Evolutionary conservation across 192 early-diverging fungal genomes (phyloP).

Genomic region (Geosiphon pyriformis): DNA sequence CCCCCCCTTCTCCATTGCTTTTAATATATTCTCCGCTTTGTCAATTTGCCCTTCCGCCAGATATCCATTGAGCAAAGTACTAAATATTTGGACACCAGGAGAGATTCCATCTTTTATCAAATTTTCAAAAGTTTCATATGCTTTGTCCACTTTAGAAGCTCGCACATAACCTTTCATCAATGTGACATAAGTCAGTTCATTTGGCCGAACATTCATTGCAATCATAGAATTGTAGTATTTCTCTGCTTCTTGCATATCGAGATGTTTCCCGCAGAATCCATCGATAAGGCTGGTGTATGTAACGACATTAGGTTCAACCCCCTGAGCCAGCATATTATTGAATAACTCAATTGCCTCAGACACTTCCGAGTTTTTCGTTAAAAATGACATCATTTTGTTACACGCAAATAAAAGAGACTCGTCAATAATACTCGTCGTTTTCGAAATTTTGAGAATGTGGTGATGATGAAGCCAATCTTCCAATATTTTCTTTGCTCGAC

Average conservation of each 20-base stretch:
- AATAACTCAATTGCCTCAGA: neutral
- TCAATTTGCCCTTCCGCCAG: slow-evolving; percentile 27
- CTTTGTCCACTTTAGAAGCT: slow-evolving; percentile 23
- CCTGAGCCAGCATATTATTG: neutral
- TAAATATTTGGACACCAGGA: slow-evolving; percentile 31
- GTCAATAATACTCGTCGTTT: too few relatives aligned
- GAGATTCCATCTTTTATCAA: slow-evolving; percentile 24
- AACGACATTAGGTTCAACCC: neutral
- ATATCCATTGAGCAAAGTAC: slow-evolving; percentile 34
- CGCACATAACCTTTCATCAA: slow-evolving; percentile 26
- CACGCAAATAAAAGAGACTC: neutral
- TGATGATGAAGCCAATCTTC: too few relatives aligned
- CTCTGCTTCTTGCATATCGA: slow-evolving; percentile 1
- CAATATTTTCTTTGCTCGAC: too few relatives aligned
- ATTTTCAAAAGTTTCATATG: slow-evolving; percentile 23
- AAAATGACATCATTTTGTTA: neutral
- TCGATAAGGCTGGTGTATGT: neutral
- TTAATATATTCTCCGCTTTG: slow-evolving; percentile 30
- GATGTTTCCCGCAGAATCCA: neutral
- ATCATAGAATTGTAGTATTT: slow-evolving; percentile 20
- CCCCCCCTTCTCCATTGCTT: slow-evolving; percentile 27
- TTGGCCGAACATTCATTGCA: neutral
- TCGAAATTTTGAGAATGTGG: too few relatives aligned
- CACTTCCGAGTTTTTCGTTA: neutral
- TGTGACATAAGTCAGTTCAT: slow-evolving; percentile 22